A percentile compares a stretch with the other conserved stretches of the same genome.
Conservation (phyloP, 306 rosid species). For the Castanospermum australe region DNA sequence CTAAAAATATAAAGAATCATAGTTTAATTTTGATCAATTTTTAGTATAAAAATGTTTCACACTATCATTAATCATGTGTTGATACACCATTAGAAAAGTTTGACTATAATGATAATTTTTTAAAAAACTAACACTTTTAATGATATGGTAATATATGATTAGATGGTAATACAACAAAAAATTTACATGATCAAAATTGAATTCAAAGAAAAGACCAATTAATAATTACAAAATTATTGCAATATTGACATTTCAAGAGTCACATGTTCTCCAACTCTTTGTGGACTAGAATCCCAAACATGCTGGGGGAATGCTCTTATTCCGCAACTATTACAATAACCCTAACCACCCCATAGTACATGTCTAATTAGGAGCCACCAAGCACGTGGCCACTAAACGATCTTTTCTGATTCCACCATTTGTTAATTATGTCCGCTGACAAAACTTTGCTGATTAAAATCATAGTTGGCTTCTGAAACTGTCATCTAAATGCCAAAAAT, state of each 20-base stretch:
- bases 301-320: slow-evolving; percentile 33
- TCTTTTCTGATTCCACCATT: slow-evolving; percentile 25
- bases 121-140: too few relatives aligned
- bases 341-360: slow-evolving; percentile 34
- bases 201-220: too few relatives aligned
- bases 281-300: slow-evolving; percentile 27
- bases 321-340: slow-evolving; percentile 8
- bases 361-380: slow-evolving; percentile 30
- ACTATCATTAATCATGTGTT: too few relatives aligned
- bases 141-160: too few relatives aligned
- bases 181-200: too few relatives aligned
- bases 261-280: slow-evolving; percentile 35
- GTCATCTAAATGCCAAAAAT: slow-evolving; percentile 46
- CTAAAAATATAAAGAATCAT: neutral
- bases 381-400: slow-evolving; percentile 60
- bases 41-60: too few relatives aligned
- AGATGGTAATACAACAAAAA: too few relatives aligned
- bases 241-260: slow-evolving; percentile 22
- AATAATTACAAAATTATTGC: slow-evolving; percentile 1
- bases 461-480: slow-evolving; percentile 47
- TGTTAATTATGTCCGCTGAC: slow-evolving; percentile 28
- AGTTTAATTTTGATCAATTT: too few relatives aligned
- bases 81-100: too few relatives aligned
- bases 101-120: too few relatives aligned
- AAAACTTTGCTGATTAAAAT: slow-evolving; percentile 14